Conservation (phyloP, 352 stramenopile species). For the Phytopythium kandeliae region DNA sequence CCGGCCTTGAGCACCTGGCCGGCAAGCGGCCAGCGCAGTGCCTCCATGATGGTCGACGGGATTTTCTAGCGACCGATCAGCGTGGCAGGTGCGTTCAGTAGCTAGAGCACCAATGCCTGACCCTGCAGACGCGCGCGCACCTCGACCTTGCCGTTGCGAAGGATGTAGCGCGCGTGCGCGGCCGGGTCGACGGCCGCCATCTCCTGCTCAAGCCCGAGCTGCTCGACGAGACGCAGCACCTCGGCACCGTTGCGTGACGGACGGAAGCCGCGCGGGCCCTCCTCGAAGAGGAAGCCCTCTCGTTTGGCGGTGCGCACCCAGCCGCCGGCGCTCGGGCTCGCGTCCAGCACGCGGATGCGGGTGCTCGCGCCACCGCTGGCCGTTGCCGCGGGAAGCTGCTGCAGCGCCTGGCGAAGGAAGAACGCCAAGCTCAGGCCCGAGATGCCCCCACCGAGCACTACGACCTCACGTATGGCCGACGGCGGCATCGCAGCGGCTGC, state of each 20-base stretch:
- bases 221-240: slow-evolving; percentile 79
- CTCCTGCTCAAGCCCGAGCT: slow-evolving; percentile 57
- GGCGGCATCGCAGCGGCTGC: background rate
- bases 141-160: slow-evolving; percentile 66
- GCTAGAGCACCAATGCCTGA: too few species aligned
- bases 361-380: slow-evolving; percentile 10
- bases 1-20: slow-evolving; percentile 45
- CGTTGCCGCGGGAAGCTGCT: background rate
- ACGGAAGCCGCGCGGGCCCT: slow-evolving; percentile 77
- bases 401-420: slow-evolving; percentile 60
- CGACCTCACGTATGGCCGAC: slow-evolving; percentile 34
- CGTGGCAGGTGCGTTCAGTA: too few species aligned
- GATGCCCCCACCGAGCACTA: slow-evolving; percentile 82
- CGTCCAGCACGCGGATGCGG: slow-evolving; percentile 71
- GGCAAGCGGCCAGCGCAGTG: slow-evolving; percentile 60
- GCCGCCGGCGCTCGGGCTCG: slow-evolving; percentile 36
- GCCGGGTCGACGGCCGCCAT: slow-evolving; percentile 58
- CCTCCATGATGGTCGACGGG: slow-evolving; percentile 42
- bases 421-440: slow-evolving; percentile 73
- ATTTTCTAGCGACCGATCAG: slow-evolving; percentile 40
- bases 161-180: slow-evolving; percentile 69
- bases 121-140: too few species aligned
- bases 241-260: slow-evolving; percentile 80
- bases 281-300: slow-evolving; percentile 76
- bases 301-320: slow-evolving; percentile 62